Base-by-base conservation (phyloP, 2,329 filamentous ascomycete genomes). In the Xylariales sp. region DNA sequence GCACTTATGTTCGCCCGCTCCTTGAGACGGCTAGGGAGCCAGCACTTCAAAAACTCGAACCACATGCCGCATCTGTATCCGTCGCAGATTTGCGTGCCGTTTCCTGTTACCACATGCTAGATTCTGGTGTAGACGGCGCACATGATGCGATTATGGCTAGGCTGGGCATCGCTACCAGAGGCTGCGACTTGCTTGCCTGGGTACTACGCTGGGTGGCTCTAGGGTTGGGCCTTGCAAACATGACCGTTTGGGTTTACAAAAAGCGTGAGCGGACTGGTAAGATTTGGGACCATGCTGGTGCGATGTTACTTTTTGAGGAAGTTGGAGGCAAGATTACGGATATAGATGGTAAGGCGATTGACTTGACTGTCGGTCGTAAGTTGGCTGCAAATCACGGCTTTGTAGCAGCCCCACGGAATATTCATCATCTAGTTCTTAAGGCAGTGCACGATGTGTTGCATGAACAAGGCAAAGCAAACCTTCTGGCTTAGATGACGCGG, bases 271-370 rank as follows among this genome's bases (percentile, higher is more conserved):
- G 86, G 0, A 79, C 79, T 10, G 87, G 82, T 9, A 89, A 89
- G 77, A 80, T 86, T 0, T 89, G 86, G 87, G 87, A 89, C 68
- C 87, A 89, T 64, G 86, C 86, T 0, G 87, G 87, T 1, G 87
- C 86, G 0, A 87, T 88, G 84, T 73, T 89, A 39, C 73, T 89
- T 7, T 89, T 86, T 50, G 83, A 87, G 67, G 87, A 89, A 74
- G 80, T 84, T 1, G 87, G 87, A 0, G 87, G 87, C 1, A 81
- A 78, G 64, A 80, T 89, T 58, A 88, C 86, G 0, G 87, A 89
- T 68, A 80, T 87, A 0, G 79, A 84, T 54, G 87, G 87, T 0
- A 80, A 78, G 65, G 77, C 79, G 1, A 84, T 89, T n/a, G 83
- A 87, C 67, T 72, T 87, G 69, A 74, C 78, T 1, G 81, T 78